A percentile compares a stretch with the other conserved stretches of the same genome.
These are phyloP conservation scores for Candida maris DNA, from an alignment of 805 yeast genomes.

Conservation along the genomic window DNA sequence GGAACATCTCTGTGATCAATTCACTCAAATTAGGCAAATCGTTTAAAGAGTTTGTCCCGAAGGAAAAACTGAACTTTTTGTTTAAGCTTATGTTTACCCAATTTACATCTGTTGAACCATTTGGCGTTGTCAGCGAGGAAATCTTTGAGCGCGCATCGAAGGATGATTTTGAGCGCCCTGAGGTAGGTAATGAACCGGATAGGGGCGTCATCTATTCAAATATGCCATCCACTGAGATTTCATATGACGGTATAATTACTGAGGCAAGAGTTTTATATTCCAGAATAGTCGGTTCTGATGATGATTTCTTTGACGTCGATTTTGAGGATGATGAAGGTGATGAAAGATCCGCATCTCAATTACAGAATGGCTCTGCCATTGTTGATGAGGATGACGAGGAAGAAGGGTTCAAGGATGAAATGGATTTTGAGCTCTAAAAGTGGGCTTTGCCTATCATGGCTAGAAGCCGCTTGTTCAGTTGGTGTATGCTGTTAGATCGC, in stretches of 20 bases:
- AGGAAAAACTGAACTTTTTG: slow-evolving; percentile 60
- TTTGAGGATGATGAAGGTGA: slow-evolving; percentile 89
- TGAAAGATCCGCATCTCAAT: slow-evolving; percentile 5
- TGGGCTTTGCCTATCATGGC: too few species aligned
- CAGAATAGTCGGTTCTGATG: slow-evolving; percentile 84
- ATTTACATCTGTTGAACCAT: slow-evolving; percentile 51
- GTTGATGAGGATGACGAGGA: slow-evolving; percentile 36
- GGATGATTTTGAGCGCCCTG: slow-evolving; percentile 6
- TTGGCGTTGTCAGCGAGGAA: slow-evolving; percentile 45
- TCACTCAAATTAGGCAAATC: slow-evolving; percentile 85
- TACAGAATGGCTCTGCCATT: slow-evolving; percentile 30
- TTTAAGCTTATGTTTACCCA: slow-evolving; percentile 63
- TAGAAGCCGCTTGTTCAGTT: too few species aligned
- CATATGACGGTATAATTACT: slow-evolving; percentile 86
- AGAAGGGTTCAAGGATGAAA: slow-evolving; percentile 31
- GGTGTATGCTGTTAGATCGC: too few species aligned
- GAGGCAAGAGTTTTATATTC: slow-evolving; percentile 75
- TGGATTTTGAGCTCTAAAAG: slow-evolving; percentile 35
- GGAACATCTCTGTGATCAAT: slow-evolving; percentile 60
- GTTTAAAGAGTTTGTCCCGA: slow-evolving; percentile 79
- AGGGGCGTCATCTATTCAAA: slow-evolving; percentile 45
- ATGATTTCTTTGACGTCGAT: slow-evolving; percentile 94
- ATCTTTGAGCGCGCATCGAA: slow-evolving; percentile 34
- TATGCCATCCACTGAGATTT: slow-evolving; percentile 80
- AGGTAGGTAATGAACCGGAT: slow-evolving; percentile 39